Percentiles rank a stretch among this genome's conserved stretches.
phyloP scores from a whole-genome alignment of 768 basidiomycete species.

The Kwoniella heveanensis region DNA sequence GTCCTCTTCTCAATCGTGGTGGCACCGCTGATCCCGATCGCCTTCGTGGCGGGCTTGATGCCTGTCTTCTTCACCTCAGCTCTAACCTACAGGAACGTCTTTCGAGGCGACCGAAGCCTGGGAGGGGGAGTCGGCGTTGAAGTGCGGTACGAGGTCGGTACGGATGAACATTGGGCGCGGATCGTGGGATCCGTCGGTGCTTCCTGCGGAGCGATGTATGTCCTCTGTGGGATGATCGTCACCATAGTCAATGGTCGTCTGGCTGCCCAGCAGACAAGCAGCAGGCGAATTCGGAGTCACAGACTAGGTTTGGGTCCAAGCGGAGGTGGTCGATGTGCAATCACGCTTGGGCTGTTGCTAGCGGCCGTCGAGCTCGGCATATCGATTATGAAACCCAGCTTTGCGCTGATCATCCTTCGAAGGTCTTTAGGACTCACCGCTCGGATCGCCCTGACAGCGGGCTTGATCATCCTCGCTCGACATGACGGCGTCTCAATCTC shows the following conservation, averaged over 20 bases:
- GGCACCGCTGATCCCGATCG: slow-evolving; percentile 29
- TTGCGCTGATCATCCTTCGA: background rate
- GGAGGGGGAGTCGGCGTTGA: no score
- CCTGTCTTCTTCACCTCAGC: slow-evolving; percentile 19
- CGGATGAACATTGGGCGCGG: background rate
- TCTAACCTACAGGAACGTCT: background rate
- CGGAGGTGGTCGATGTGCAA: no score
- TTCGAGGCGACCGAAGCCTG: background rate
- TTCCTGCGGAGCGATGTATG: background rate
- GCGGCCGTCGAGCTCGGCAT: slow-evolving; percentile 1
- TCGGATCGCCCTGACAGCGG: background rate
- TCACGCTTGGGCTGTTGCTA: background rate
- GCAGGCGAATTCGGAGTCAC: no score
- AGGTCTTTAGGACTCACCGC: background rate
- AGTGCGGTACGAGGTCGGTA: background rate
- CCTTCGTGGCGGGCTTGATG: slow-evolving; percentile 19
- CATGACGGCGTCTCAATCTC: no score
- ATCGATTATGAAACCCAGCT: background rate
- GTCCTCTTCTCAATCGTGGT: slow-evolving; percentile 14
- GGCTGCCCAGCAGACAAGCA: no score
- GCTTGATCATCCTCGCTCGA: background rate
- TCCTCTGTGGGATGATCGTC: background rate
- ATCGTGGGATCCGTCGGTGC: background rate
- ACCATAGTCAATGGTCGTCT: background rate
- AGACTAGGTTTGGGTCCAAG: no score